A percentile compares a stretch with the other conserved stretches of the same genome.
Evolutionary conservation across 192 early-diverging fungal species (phyloP).

Genomic region (Entrophospora sp.): DNA sequence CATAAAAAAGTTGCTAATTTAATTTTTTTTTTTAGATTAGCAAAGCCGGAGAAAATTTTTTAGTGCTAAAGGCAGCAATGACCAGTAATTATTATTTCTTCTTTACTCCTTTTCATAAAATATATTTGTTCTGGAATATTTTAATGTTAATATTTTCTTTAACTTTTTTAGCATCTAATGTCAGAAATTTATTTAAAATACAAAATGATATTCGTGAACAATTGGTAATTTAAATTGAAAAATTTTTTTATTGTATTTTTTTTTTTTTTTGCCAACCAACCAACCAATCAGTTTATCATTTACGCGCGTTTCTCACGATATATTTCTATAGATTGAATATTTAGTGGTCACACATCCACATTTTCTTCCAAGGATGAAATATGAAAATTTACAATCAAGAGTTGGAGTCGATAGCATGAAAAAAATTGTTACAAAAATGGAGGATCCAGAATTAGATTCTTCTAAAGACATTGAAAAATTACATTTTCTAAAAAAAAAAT

Average conservation of each 20-base stretch:
- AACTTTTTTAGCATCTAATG: background rate
- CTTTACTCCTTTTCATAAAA: background rate
- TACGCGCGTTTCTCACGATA: background rate
- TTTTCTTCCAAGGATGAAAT: background rate
- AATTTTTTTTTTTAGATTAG: background rate
- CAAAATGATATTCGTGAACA: conserved; percentile 5
- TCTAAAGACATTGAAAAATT: too few relatives aligned
- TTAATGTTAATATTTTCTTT: background rate
- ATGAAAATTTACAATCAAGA: background rate
- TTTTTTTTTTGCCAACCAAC: background rate
- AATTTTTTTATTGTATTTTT: background rate
- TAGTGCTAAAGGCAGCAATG: background rate
- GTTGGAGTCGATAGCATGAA: conserved; percentile 7
- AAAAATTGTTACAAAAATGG: conserved; percentile 1
- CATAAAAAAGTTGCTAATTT: background rate
- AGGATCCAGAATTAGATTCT: too few relatives aligned
- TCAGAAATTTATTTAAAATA: background rate
- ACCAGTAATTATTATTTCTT: background rate
- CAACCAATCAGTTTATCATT: background rate
- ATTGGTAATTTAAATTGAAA: conserved; percentile 2
- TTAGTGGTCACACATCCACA: conserved; percentile 1
- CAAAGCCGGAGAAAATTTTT: background rate
- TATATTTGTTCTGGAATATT: background rate
- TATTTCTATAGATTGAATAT: conserved; percentile 4
- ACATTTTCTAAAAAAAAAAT: too few relatives aligned